Evolutionary conservation across 2,329 filamentous ascomycete genomes (phyloP).

Genomic region (Xylogone sp.): DNA sequence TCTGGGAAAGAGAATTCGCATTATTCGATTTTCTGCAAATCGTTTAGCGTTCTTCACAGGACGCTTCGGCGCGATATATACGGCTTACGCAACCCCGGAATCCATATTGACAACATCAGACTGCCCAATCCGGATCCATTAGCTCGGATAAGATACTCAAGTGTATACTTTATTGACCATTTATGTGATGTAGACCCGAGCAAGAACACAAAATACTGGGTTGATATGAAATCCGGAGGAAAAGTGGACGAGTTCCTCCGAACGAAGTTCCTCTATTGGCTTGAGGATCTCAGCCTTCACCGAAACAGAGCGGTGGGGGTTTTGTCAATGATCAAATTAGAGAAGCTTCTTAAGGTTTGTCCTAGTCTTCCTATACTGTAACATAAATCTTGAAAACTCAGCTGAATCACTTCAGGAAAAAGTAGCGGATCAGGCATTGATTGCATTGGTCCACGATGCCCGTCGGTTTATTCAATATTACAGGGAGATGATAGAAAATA

Average conservation of each 20-base stretch:
- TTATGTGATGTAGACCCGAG: conserved; percentile 4
- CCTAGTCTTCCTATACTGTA: too few relatives aligned
- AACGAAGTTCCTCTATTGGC: conserved; percentile 22
- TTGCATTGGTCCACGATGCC: conserved; percentile 2
- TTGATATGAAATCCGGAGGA: conserved; percentile 12
- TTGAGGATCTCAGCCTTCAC: conserved; percentile 25
- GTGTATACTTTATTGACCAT: conserved; percentile 31
- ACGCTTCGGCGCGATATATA: conserved; percentile 34
- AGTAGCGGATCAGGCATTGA: too few relatives aligned
- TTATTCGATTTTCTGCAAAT: conserved; percentile 28
- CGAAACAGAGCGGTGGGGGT: conserved; percentile 5
- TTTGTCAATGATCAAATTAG: conserved; percentile 3
- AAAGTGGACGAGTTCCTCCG: conserved; percentile 17
- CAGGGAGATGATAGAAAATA: conserved; percentile 15
- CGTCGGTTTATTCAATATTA: conserved; percentile 21
- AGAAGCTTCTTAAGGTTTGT: conserved; percentile 1
- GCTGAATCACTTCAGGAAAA: too few relatives aligned
- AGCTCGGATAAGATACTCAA: conserved; percentile 5
- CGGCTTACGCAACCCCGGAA: conserved; percentile 19
- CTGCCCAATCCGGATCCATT: conserved; percentile 24
- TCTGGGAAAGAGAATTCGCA: conserved; percentile 23
- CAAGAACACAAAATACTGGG: neutral
- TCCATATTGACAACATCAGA: conserved; percentile 17
- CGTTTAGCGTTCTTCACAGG: conserved; percentile 26
- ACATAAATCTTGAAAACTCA: too few relatives aligned